phyloP scores from a whole-genome alignment of 805 yeast genomes.

The Myxozyma monticola region DNA sequence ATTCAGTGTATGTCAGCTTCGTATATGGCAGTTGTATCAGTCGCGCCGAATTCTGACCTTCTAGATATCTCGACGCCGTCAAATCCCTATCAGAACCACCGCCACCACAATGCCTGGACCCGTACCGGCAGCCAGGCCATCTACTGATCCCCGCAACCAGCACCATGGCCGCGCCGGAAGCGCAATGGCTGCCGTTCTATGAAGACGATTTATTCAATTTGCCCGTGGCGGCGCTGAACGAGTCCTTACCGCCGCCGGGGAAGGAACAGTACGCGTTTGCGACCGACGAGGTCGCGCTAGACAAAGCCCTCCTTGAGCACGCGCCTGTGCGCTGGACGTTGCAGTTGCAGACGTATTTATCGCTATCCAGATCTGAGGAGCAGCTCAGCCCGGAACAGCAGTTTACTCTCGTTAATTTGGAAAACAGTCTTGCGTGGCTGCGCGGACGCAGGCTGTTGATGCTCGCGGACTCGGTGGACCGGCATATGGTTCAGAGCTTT shows the following conservation, averaged over 20 bases:
- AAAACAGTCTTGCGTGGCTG: slow-evolving; percentile 4
- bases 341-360: too few species aligned
- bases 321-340: slow-evolving; percentile 3
- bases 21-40: too few species aligned
- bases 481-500: slow-evolving; percentile 3
- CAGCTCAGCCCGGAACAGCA: not conserved
- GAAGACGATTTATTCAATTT: too few species aligned
- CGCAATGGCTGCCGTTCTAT: slow-evolving; percentile 12
- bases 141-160: not conserved
- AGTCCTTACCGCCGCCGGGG: not conserved
- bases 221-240: not conserved
- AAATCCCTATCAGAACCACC: too few species aligned
- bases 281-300: not conserved
- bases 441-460: slow-evolving; percentile 14
- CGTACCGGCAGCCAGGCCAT: slow-evolving; percentile 3
- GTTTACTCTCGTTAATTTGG: too few species aligned
- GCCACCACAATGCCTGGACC: slow-evolving; percentile 8
- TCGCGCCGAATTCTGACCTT: too few species aligned
- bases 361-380: not conserved
- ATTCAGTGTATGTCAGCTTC: too few species aligned
- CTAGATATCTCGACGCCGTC: too few species aligned
- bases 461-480: slow-evolving; percentile 23
- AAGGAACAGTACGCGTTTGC: not conserved
- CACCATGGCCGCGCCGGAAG: not conserved
- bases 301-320: not conserved